phyloP scores from a whole-genome alignment of 2,329 filamentous ascomycete species.

The Gyromitra esculenta region DNA sequence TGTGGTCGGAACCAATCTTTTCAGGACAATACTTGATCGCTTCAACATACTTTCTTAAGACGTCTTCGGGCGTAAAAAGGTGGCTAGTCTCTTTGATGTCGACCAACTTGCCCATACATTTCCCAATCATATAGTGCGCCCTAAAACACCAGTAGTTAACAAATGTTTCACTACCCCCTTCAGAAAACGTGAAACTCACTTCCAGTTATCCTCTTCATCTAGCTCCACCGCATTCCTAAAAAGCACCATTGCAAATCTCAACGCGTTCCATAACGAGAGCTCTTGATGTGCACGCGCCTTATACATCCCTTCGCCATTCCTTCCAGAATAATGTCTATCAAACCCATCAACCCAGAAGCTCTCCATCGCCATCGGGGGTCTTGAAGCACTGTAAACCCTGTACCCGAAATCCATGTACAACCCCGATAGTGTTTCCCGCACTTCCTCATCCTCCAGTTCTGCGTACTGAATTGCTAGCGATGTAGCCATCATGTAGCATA shows the following conservation, averaged over 20 bases:
- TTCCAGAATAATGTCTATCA: conserved; percentile 69
- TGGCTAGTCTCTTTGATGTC: conserved; percentile 60
- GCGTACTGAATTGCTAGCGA: conserved; percentile 69
- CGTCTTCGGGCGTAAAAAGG: conserved; percentile 61
- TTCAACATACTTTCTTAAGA: conserved; percentile 68
- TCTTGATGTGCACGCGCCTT: conserved; percentile 68
- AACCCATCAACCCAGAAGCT: conserved; percentile 72
- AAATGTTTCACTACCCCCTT: background rate
- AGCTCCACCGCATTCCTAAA: conserved; percentile 70
- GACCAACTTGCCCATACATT: conserved; percentile 77
- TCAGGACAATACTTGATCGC: conserved; percentile 71
- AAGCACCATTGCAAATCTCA: conserved; percentile 72
- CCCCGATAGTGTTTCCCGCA: conserved; percentile 69
- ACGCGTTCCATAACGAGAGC: conserved; percentile 69
- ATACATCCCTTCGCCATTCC: conserved; percentile 67
- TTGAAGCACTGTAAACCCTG: conserved; percentile 74
- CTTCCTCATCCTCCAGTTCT: conserved; percentile 65
- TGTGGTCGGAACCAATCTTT: conserved; percentile 75
- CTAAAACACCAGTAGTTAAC: conserved; percentile 59
- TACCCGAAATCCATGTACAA: conserved; percentile 75
- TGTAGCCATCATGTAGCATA: conserved; percentile 71
- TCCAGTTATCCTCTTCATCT: conserved; percentile 69
- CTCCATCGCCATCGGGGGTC: conserved; percentile 74
- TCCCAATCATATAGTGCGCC: conserved; percentile 74
- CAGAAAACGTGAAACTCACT: conserved; percentile 62